A percentile compares a stretch with the other conserved stretches of the same genome.
These are phyloP conservation scores for Podaxis rugospora DNA, from an alignment of 768 basidiomycete species.

Conservation along the genomic window DNA sequence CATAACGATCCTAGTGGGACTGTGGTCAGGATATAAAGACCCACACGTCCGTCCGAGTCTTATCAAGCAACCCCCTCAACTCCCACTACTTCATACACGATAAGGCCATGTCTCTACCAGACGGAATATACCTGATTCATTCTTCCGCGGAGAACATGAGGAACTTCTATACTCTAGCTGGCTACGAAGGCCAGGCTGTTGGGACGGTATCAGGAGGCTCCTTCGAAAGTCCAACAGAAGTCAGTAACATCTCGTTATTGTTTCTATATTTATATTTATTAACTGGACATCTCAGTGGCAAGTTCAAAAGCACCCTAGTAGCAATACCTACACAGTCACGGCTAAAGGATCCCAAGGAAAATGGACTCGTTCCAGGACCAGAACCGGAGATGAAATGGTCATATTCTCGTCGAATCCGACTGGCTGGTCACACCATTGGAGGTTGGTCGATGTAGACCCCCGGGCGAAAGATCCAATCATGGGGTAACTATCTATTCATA, in stretches of 20 bases:
- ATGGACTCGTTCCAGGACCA: background rate
- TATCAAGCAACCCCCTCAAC: background rate
- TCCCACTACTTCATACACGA: background rate
- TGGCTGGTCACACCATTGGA: constrained; percentile 7
- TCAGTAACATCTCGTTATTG: background rate
- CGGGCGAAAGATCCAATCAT: constrained; percentile 2
- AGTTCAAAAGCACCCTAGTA: constrained; percentile 1
- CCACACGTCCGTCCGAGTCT: background rate
- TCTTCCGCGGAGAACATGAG: background rate
- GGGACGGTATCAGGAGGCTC: background rate
- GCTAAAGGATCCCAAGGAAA: background rate
- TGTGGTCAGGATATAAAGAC: background rate
- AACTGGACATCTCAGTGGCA: background rate
- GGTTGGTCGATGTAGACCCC: constrained; percentile 1
- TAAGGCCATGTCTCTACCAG: background rate
- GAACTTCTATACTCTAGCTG: background rate
- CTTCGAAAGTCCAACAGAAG: background rate
- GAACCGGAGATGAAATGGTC: background rate
- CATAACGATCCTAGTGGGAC: background rate
- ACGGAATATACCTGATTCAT: constrained; percentile 6
- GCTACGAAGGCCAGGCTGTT: background rate
- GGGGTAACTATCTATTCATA: background rate
- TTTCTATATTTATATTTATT: background rate
- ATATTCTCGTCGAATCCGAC: background rate
- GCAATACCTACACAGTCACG: constrained; percentile 5